Conservation (phyloP, 495 filamentous ascomycete genomes). For the Penicillium pancosmium region DNA sequence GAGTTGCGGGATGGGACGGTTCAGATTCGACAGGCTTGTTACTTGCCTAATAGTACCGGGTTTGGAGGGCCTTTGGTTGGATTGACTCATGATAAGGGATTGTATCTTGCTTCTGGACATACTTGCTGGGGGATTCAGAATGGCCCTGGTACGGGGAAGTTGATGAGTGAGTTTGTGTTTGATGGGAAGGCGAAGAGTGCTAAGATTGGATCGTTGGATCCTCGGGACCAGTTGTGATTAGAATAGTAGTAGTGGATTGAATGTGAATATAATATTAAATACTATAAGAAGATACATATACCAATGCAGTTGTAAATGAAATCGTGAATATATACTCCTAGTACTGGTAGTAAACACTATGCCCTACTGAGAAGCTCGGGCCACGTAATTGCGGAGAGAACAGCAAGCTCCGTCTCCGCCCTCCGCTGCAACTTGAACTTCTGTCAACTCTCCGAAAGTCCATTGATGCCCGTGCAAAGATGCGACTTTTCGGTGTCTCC, state of each 20-base stretch:
- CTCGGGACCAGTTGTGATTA: conserved; percentile 54
- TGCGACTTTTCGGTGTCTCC: conserved; percentile 36
- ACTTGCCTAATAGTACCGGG: conserved; percentile 73
- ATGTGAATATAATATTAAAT: not conserved
- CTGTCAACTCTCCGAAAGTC: conserved; percentile 12
- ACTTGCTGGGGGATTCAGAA: conserved; percentile 99
- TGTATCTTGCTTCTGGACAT: conserved; percentile 87
- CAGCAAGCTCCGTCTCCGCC: conserved; percentile 28
- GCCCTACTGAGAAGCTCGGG: conserved; percentile 32
- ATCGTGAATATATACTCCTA: no score
- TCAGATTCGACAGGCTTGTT: conserved; percentile 86
- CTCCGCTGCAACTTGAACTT: conserved; percentile 11
- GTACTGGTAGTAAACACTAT: no score
- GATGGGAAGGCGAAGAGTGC: conserved; percentile 79
- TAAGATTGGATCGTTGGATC: conserved; percentile 70
- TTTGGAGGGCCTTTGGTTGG: conserved; percentile 79
- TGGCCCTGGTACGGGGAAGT: conserved; percentile 84
- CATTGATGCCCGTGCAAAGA: conserved; percentile 30
- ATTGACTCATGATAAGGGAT: conserved; percentile 68
- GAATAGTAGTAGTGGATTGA: not conserved
- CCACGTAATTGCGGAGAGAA: conserved; percentile 46
- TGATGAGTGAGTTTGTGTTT: conserved; percentile 84
- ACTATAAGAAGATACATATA: no score
- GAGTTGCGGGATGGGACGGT: conserved; percentile 76
- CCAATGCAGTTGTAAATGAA: no score